phyloP scores from a whole-genome alignment of 306 rosid genomes.

The Glycyrrhiza uralensis region DNA sequence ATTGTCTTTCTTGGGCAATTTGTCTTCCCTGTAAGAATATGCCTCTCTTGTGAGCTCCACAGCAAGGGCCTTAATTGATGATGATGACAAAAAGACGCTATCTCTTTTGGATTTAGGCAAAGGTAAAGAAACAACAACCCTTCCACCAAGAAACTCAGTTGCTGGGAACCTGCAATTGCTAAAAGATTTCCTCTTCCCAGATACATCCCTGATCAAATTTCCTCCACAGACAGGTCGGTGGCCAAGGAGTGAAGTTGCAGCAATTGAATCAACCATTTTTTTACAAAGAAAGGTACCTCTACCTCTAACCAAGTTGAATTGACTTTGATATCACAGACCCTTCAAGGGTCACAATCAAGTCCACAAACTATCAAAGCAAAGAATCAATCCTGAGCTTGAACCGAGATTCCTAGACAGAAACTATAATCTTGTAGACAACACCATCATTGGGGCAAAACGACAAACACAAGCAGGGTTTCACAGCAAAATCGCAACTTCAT shows the following conservation, averaged over 20 bases:
- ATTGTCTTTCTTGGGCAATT: constrained; percentile 54
- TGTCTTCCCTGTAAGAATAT: constrained; percentile 65
- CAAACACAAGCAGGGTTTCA: constrained; percentile 13
- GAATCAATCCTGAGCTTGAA: constrained; percentile 16
- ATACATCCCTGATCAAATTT: constrained; percentile 39
- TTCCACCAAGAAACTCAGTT: constrained; percentile 49
- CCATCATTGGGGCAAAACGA: constrained; percentile 21
- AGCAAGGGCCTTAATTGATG: constrained; percentile 60
- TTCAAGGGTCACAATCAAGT: constrained; percentile 16
- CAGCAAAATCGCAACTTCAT: constrained; percentile 25
- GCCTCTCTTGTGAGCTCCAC: constrained; percentile 80
- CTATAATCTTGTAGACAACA: constrained; percentile 18
- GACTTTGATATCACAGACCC: constrained; percentile 17
- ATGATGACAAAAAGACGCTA: constrained; percentile 21
- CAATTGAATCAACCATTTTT: constrained; percentile 82
- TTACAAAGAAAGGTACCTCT: background rate
- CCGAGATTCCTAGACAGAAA: constrained; percentile 6
- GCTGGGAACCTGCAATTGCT: constrained; percentile 32
- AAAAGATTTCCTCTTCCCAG: constrained; percentile 48
- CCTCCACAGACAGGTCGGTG: constrained; percentile 64
- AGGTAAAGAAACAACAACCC: constrained; percentile 42
- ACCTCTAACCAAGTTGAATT: constrained; percentile 23
- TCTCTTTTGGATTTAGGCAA: constrained; percentile 39
- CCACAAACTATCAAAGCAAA: constrained; percentile 11
- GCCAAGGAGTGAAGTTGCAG: constrained; percentile 73